Percentiles rank a stretch among this genome's conserved stretches.
phyloP scores from a whole-genome alignment of 148 eudicot genomes.

The Talinum fruticosum region DNA sequence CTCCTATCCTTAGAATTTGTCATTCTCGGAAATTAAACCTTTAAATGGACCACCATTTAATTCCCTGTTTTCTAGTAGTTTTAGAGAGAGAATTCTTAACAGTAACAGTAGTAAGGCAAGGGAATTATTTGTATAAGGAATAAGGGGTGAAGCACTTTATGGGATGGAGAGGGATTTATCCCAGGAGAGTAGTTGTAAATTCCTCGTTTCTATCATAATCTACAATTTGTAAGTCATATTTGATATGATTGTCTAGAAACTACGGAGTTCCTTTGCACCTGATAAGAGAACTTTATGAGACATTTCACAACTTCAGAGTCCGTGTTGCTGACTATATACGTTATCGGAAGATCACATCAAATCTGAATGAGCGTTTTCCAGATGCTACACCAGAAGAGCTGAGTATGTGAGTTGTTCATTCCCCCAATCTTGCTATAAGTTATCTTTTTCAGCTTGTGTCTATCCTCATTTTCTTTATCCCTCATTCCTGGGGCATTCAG shows the following conservation, averaged over 20 bases:
- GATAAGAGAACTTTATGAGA: constrained; percentile 94
- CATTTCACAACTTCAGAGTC: constrained; percentile 88
- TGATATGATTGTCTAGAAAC: constrained; percentile 50
- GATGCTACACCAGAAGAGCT: constrained; percentile 95
- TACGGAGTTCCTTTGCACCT: constrained; percentile 95
- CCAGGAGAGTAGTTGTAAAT: neutral
- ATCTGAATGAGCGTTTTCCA: constrained; percentile 97
- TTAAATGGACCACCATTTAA: too few relatives aligned
- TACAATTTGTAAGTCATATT: neutral
- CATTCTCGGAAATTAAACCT: too few relatives aligned
- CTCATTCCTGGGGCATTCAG: constrained; percentile 32
- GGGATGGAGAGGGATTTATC: neutral
- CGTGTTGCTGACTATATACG: constrained; percentile 96
- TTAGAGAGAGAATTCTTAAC: too few relatives aligned
- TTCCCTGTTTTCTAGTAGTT: too few relatives aligned
- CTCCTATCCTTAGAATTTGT: too few relatives aligned
- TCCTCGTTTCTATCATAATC: neutral
- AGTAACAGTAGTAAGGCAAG: too few relatives aligned
- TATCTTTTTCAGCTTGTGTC: neutral
- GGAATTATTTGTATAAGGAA: neutral
- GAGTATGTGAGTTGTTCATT: constrained; percentile 45
- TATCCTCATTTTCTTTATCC: neutral
- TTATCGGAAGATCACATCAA: constrained; percentile 91
- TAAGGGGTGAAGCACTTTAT: too few relatives aligned
- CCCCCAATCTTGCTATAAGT: neutral